Evolutionary conservation across 2,329 filamentous ascomycete genomes (phyloP), one percentile per base, ranked within the genome.

Genomic region (Cucurbitaria berberidis): DNA sequence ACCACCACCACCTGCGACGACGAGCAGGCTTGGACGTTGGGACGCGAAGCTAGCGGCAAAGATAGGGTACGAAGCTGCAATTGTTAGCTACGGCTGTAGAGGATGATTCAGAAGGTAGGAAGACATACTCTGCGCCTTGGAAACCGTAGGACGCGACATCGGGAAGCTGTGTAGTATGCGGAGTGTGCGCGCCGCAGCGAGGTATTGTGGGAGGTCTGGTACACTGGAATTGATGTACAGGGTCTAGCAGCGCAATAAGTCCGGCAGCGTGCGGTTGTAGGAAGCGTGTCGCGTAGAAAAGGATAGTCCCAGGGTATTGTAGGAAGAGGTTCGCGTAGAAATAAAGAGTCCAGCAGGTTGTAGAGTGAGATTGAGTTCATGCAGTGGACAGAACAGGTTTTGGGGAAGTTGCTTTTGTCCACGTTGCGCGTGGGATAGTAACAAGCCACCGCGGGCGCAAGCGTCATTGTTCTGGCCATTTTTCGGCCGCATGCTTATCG

Each of bases 1-100:
- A 45, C 93, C 93, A 60, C 93, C 93, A 57, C 93, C 93, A 46
- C 93, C 93, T 32, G 96, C 90, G 8, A 96, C 79, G 21, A 97
- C 81, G 59, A 87, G 87, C 83, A 26, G 36, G 36, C 15, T 19
- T 22, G 35, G 10, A 18, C 5, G 16, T 39, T 19, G 35, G n/a
- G 35, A 39, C n/a, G n/a, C n/a, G n/a, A n/a, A 26, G 24, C 5
- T 26, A 5, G 24, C 24, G 5, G 24, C 24, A 9, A 5, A 26
- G 5, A 26, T 5, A 26, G 24, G 24, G 24, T 26, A 26, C 18
- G 63, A 65, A 44, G 67, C 64, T 67, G 43, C 16, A 24, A 21
- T 5, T 4, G 24, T 63, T 34, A 64, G 48, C 24, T 13, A 8
- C 5, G 36, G 21, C 18, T 21, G 2, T 5, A 19, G 5, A 18